Evolutionary conservation across 306 rosid genomes (phyloP), one percentile per base, ranked within the genome.

Genomic region (Delonix regia): DNA sequence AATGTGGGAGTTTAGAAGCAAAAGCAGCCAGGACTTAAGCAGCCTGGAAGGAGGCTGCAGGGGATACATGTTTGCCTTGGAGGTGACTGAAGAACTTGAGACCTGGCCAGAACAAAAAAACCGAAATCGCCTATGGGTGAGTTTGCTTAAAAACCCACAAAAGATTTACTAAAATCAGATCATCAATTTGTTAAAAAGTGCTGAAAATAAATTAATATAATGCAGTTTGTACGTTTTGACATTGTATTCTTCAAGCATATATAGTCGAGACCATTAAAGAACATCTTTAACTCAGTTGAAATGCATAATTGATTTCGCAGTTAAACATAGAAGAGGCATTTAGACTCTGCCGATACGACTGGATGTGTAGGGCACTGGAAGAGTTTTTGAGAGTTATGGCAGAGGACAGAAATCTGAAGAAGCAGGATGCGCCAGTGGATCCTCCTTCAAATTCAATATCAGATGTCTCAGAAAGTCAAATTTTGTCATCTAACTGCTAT

Each of bases 1-100:
- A 83, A 84, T 79, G 49, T 93, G 98, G 98, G 93, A 88, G 73
- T 93, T 91, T 82, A 87, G 94, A 84, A 93, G 98, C 90, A 93
- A 91, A 88, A 93, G 93, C 84, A 89, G 71, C 28, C 85, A 88
- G 82, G 81, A 89, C 63, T 49, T 80, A 51, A 79, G 90, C 83
- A 66, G 86, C 79, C 76, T 75, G 67, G 89, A 87, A 79, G 98
- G 98, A 73, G 97, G 88, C 59, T 89, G 98, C 89, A 73, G 83
- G 79, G 98, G 98, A 55, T 93, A 89, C 85, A 93, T 93, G 97
- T 93, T 93, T 76, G 90, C 98, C 49, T 83, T 93, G 59, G 90
- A 93, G 88, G 98, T 93, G 75, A 93, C 90, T 8, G 90, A 89
- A 83, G 93, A 88, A 85, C 94, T 91, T 8, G 93, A 89, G 7